Evolutionary conservation across 257 asterid species (phyloP), one percentile per base, ranked within the genome.

Genomic region (Lycium ferocissimum): DNA sequence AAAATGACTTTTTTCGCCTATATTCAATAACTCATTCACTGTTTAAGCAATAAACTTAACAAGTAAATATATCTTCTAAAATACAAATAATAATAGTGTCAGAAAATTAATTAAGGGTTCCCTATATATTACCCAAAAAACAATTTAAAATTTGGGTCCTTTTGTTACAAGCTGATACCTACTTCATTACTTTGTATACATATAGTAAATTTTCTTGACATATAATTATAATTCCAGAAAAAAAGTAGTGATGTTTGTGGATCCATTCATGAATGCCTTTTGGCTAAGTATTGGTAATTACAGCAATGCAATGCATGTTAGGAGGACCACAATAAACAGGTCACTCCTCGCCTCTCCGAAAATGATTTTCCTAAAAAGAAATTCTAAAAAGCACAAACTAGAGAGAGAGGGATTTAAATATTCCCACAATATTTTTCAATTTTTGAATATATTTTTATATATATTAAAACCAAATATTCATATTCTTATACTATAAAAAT

Each of bases 301-400:
- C 65, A 53, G 65, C 82, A 78, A 78, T 53, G 65, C 82, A 78
- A 78, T 53, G 2, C 65, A 78, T 78, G 33, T 78, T 78, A 0
- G 65, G 82, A 78, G 82, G 82, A 78, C 82, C 82, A 78, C 82
- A 78, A 26, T 78, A 3, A 53, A 53, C 82, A 53, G 82, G 6
- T 53, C 65, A 33, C 15, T 53, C 5, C 1, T 53, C 5, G 26
- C 65, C 45, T 51, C 9, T 53, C 5, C 3, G 65, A 78, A 78
- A 53, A 53, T 53, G 82, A 53, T 47, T 71, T 17, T 22, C 26
- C 26, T 40, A 40, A 40, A 40, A 40, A 40, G 45, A 40, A 0
- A 26, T 26, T 26, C 33, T 26, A 26, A 26, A 26, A 26, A 26
- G 0, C 33, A 26, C 33, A 26, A 26, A 26, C 33, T 26, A 26